These are phyloP conservation scores for Naganishia liquefaciens DNA, from an alignment of 1,284 basidiomycete species.

Conservation along the genomic window DNA sequence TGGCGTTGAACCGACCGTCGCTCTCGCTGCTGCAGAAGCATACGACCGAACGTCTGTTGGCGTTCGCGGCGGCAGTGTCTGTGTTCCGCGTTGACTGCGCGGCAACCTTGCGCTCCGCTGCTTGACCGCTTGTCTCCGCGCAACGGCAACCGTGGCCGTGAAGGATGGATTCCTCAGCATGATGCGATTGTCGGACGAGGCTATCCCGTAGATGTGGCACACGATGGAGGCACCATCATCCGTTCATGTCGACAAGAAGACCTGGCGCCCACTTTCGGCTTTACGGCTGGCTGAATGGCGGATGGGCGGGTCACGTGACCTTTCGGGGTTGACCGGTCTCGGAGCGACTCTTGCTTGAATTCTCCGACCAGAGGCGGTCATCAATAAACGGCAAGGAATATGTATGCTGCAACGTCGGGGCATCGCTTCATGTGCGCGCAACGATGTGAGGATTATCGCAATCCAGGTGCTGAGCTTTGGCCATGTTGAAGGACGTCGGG, in stretches of 20 bases:
- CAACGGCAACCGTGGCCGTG: neutral
- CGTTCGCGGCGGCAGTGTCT: neutral
- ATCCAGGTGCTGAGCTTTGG: too few species aligned
- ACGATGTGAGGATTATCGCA: too few species aligned
- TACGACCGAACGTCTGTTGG: neutral
- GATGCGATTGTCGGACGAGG: too few species aligned
- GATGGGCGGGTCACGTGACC: conserved; percentile 1
- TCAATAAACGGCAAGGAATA: too few species aligned
- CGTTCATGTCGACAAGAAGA: neutral
- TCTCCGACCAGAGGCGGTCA: too few species aligned
- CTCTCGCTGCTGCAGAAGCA: conserved; percentile 1
- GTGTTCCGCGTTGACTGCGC: neutral
- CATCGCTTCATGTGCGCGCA: too few species aligned
- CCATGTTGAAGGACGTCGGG: too few species aligned
- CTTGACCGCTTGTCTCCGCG: conserved; percentile 3
- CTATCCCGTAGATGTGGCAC: too few species aligned
- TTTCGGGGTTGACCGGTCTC: neutral
- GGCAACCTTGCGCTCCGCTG: conserved; percentile 3
- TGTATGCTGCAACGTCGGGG: too few species aligned
- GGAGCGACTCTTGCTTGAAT: neutral
- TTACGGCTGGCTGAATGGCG: neutral
- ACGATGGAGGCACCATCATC: too few species aligned
- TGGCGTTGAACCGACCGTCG: conserved; percentile 1
- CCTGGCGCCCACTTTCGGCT: conserved; percentile 1
- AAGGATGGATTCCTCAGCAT: too few species aligned